These are phyloP conservation scores for Hypocrella siamensis DNA, from an alignment of 2,329 filamentous ascomycete species.

Conservation along the genomic window DNA sequence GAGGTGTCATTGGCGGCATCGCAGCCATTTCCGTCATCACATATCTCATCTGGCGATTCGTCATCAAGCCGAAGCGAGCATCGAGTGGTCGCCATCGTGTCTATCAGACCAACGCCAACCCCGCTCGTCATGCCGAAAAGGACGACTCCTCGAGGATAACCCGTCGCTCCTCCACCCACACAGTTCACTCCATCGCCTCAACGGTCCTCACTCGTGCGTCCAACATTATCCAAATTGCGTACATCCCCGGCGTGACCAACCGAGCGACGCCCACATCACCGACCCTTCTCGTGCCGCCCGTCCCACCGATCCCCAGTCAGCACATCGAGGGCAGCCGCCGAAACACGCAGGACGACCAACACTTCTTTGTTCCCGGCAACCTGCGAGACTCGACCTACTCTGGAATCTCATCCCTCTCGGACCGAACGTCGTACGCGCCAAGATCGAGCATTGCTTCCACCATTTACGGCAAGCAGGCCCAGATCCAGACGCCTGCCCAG, in stretches of 20 bases:
- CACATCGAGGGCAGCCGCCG: slow-evolving; percentile 32
- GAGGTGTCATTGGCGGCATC: slow-evolving; percentile 78
- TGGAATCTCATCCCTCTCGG: slow-evolving; percentile 48
- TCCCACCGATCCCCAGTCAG: slow-evolving; percentile 72
- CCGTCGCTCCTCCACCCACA: slow-evolving; percentile 61
- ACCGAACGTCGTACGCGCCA: slow-evolving; percentile 46
- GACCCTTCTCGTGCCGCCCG: slow-evolving; percentile 69
- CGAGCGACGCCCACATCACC: slow-evolving; percentile 74
- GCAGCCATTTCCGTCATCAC: slow-evolving; percentile 57
- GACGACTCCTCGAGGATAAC: slow-evolving; percentile 24
- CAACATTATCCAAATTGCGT: slow-evolving; percentile 98
- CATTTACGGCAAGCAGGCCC: slow-evolving; percentile 81
- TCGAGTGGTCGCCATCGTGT: slow-evolving; percentile 33
- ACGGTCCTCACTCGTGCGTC: slow-evolving; percentile 91
- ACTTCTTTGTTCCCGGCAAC: slow-evolving; percentile 87
- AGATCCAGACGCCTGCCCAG: slow-evolving; percentile 68
- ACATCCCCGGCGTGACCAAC: slow-evolving; percentile 94
- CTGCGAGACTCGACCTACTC: slow-evolving; percentile 86
- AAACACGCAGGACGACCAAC: slow-evolving; percentile 53
- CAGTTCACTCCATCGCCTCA: slow-evolving; percentile 83
- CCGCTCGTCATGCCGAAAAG: slow-evolving; percentile 24
- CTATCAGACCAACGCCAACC: slow-evolving; percentile 41
- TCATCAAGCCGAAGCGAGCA: slow-evolving; percentile 63
- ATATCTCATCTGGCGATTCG: slow-evolving; percentile 78
- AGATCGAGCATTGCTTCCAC: slow-evolving; percentile 76